Conservation (phyloP, 2,329 filamentous ascomycete genomes). For the Colletotrichum limetticola region DNA sequence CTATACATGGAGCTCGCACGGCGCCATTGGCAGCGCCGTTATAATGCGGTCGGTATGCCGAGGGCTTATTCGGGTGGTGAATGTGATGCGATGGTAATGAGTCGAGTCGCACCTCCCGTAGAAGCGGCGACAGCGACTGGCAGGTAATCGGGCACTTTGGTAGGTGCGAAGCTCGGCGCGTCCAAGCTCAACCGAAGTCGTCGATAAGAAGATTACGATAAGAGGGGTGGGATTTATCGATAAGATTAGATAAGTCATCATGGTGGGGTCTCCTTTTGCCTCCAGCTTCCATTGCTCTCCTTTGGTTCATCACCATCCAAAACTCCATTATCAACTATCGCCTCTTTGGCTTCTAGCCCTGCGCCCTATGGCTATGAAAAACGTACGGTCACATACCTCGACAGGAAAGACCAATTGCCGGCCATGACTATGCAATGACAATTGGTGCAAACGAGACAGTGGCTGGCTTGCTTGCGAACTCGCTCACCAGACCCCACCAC, state of each 20-base stretch:
- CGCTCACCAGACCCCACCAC: not conserved
- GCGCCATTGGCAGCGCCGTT: constrained; percentile 45
- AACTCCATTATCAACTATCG: not conserved
- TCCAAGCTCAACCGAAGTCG: not conserved
- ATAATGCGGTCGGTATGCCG: not conserved
- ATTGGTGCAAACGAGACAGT: not conserved
- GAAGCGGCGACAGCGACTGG: not conserved
- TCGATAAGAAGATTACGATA: not conserved
- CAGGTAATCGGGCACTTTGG: not conserved
- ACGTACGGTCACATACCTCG: not conserved
- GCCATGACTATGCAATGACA: not conserved
- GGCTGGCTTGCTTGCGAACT: not conserved
- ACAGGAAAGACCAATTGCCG: not conserved
- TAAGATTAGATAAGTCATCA: too few species aligned
- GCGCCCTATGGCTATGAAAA: not conserved
- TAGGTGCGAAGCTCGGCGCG: constrained; percentile 4
- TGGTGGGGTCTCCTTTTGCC: too few species aligned
- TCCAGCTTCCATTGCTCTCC: too few species aligned
- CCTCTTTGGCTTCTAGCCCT: not conserved
- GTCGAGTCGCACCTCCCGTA: not conserved
- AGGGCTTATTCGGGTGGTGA: not conserved
- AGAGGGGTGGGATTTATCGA: not conserved
- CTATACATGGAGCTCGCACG: constrained; percentile 57
- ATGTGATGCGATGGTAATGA: not conserved
- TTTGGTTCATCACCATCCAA: not conserved